These are phyloP conservation scores for Geotrichum candidum DNA, from an alignment of 1,139 yeast genomes.

Conservation along the genomic window DNA sequence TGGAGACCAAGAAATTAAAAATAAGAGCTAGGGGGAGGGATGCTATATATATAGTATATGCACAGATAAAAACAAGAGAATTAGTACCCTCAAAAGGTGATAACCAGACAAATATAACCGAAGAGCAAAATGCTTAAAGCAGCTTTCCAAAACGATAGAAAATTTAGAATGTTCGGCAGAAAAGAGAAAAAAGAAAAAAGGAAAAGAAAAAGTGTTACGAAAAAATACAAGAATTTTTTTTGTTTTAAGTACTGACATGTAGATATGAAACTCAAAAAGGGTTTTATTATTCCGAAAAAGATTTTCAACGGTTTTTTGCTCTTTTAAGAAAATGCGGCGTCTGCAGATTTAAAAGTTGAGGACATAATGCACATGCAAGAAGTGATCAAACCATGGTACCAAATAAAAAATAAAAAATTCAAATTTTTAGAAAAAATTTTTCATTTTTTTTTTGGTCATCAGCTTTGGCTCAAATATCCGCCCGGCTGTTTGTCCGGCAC, in stretches of 20 bases:
- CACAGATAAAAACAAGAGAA: neutral
- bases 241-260: neutral
- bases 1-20: neutral
- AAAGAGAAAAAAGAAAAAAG: neutral
- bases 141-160: neutral
- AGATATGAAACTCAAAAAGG: neutral
- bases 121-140: too few relatives aligned
- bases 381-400: too few relatives aligned
- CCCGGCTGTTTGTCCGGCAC: too few relatives aligned
- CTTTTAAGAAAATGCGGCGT: neutral
- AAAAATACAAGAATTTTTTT: neutral
- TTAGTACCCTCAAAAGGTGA: neutral
- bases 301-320: neutral
- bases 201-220: neutral
- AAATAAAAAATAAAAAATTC: too few relatives aligned
- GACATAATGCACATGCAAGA: too few relatives aligned
- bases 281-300: neutral
- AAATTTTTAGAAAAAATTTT: too few relatives aligned
- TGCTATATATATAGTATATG: neutral
- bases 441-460: too few relatives aligned
- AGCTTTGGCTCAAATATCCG: too few relatives aligned
- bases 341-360: neutral
- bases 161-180: neutral
- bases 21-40: too few relatives aligned
- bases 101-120: neutral